Evolutionary conservation across 306 rosid species (phyloP), one percentile per base, ranked within the genome.

Genomic region (Quercus mongolica): DNA sequence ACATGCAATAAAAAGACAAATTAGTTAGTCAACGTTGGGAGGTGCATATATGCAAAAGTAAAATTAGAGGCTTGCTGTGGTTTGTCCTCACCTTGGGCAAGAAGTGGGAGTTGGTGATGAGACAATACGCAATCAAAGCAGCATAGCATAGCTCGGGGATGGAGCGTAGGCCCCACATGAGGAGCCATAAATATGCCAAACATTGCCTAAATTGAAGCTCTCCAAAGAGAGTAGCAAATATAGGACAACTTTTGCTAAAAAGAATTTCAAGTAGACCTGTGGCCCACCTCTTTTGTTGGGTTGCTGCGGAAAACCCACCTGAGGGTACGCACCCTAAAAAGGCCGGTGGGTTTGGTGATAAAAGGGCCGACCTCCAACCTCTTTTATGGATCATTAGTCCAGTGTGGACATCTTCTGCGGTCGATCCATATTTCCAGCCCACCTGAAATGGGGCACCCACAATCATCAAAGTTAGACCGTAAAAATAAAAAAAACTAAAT

Each of bases 221-320:
- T 13, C 33, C 87, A 57, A 41, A 78, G 11, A 88, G 33, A 6
- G 88, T 69, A 4, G 68, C 68, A 75, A 85, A 6, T 31, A 94
- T 41, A 61, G 93, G 94, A 41, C 76, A 80, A 7, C 87, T 77
- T 11, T 51, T 83, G 79, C 87, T 80, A 15, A 88, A 28, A 31
- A 92, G 55, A 28, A 86, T 72, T 83, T 91, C 97, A 62, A 92
- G 79, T 18, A 87, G 41, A 7, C 94, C 94, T 1, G 86, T 82
- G 38, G 81, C 86, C 94, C 91, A 91, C 77, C 97, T 91, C 77
- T 91, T 94, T 2, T 78, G 86, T 84, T 94, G 97, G 35, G 74
- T 62, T 82, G 88, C 58, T 4, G 87, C 9, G 7, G 38, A 14
- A 20, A 93, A 94, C 10, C 84, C 88, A 2, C 89, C 86, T 0